Evolutionary conservation across 2,329 filamentous ascomycete genomes (phyloP).

Genomic region (Apiospora marii): DNA sequence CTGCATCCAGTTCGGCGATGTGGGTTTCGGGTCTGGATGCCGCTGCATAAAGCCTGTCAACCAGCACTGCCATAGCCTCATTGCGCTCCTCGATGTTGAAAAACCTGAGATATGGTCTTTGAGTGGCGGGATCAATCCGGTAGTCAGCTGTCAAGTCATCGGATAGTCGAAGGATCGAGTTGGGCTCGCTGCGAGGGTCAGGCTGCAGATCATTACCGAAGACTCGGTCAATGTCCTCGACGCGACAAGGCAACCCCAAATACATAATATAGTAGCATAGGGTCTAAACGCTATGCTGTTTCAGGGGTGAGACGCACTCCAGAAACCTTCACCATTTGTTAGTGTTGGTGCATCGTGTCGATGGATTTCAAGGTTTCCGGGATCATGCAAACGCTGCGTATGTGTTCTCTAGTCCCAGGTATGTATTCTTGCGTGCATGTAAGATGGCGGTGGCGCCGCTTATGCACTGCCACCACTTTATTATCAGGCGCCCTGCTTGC

Average conservation of each 20-base stretch:
- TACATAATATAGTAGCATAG: background rate
- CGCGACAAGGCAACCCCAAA: background rate
- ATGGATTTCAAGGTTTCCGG: too few species aligned
- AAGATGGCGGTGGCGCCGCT: too few species aligned
- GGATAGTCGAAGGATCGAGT: background rate
- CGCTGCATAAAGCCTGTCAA: background rate
- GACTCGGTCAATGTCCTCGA: background rate
- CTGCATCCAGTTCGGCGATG: background rate
- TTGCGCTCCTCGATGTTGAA: background rate
- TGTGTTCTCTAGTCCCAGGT: too few species aligned
- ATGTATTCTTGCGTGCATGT: too few species aligned
- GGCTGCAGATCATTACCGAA: background rate
- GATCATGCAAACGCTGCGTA: too few species aligned
- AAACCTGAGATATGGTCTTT: background rate
- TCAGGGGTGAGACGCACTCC: background rate
- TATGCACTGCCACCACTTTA: too few species aligned
- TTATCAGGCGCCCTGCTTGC: too few species aligned
- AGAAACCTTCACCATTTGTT: background rate
- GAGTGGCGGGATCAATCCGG: background rate
- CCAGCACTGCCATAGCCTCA: background rate
- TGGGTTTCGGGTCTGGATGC: background rate
- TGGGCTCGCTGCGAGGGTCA: background rate
- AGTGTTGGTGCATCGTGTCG: too few species aligned
- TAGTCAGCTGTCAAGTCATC: background rate
- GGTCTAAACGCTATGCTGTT: background rate